phyloP scores from a whole-genome alignment of 495 filamentous ascomycete species.

The Neurospora sp. region DNA sequence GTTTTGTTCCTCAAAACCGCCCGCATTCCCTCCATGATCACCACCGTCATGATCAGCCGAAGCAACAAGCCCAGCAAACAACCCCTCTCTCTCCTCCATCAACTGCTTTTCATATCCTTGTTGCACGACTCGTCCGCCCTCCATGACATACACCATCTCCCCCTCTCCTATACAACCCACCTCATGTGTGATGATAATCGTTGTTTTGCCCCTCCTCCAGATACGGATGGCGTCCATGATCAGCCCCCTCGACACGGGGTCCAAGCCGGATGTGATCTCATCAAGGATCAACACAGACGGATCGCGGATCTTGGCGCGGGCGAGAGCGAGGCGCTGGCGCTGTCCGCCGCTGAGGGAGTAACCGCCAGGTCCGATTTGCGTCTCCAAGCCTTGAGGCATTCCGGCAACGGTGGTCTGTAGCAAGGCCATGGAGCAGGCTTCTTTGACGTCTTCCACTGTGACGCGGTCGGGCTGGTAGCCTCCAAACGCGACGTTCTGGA shows the following conservation, averaged over 20 bases:
- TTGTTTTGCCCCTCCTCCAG: conserved; percentile 73
- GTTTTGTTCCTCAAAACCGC: background rate
- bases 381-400: conserved; percentile 67
- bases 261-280: conserved; percentile 77
- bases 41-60: conserved; percentile 10
- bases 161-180: conserved; percentile 62
- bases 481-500: conserved; percentile 74
- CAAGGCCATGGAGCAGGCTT: conserved; percentile 54
- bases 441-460: conserved; percentile 42
- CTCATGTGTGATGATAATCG: conserved; percentile 88
- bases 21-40: background rate
- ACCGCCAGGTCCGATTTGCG: conserved; percentile 59
- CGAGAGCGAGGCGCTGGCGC: conserved; percentile 63
- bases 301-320: conserved; percentile 65
- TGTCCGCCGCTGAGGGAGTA: conserved; percentile 78
- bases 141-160: conserved; percentile 77
- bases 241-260: conserved; percentile 53
- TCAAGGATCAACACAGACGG: conserved; percentile 80
- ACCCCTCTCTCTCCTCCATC: conserved; percentile 13
- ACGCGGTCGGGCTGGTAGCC: conserved; percentile 38
- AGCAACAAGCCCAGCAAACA: conserved; percentile 22
- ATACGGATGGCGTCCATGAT: conserved; percentile 63
- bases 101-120: conserved; percentile 45
- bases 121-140: conserved; percentile 58
- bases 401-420: conserved; percentile 61